Conservation (phyloP, 75 land plant species). For the Picea sitchensis region DNA sequence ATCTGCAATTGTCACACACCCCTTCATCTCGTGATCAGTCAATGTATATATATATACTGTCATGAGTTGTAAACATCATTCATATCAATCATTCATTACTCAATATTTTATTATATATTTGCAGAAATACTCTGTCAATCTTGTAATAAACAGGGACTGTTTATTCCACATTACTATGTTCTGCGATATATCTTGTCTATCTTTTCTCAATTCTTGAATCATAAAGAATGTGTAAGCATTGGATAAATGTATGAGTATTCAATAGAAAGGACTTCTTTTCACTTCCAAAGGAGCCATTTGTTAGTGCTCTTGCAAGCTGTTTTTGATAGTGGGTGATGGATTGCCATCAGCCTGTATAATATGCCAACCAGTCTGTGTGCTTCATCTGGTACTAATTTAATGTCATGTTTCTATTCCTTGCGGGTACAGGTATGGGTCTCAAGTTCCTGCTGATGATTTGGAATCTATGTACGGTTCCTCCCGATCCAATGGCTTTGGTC, state of each 20-base stretch:
- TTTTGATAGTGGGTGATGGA: neutral
- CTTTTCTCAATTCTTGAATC: neutral
- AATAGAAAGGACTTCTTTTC: neutral
- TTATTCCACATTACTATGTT: neutral
- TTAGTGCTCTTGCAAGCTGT: neutral
- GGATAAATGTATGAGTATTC: neutral
- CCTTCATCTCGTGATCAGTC: no score
- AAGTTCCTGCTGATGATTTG: conserved; percentile 66
- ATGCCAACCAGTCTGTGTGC: neutral
- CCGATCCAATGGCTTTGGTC: conserved; percentile 84
- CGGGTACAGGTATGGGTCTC: conserved; percentile 70
- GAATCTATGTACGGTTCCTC: conserved; percentile 77
- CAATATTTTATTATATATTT: neutral
- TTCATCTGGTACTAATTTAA: neutral
- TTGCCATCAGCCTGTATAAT: neutral
- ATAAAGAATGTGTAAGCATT: neutral
- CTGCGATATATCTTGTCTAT: neutral
- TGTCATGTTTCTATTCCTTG: neutral
- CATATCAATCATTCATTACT: no score
- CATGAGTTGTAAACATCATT: no score
- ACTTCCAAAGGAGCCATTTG: neutral
- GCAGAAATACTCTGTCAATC: neutral
- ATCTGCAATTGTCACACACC: no score
- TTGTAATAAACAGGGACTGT: neutral
- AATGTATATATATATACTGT: no score